These are phyloP conservation scores for Fusarium sublunatum DNA, from an alignment of 2,329 filamentous ascomycete species.

Conservation along the genomic window DNA sequence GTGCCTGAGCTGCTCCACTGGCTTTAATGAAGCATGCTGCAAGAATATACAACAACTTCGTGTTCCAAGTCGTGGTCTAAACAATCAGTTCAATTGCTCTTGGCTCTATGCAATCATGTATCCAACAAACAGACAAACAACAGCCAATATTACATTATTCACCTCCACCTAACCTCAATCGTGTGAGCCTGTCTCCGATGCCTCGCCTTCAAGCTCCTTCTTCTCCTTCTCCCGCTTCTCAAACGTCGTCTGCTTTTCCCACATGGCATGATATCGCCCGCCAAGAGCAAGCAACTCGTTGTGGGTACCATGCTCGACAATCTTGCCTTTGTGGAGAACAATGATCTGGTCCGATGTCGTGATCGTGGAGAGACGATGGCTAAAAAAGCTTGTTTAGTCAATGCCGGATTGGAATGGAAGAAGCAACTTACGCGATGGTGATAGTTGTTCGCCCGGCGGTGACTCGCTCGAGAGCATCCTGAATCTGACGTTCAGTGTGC, in stretches of 20 bases:
- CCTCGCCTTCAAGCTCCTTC: constrained; percentile 44
- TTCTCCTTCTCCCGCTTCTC: constrained; percentile 52
- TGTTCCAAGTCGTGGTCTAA: background rate
- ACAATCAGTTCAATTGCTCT: background rate
- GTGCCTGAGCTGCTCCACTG: too few relatives aligned
- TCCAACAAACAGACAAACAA: background rate
- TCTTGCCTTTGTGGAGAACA: constrained; percentile 63
- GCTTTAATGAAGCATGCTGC: too few relatives aligned
- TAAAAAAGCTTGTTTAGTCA: constrained; percentile 37
- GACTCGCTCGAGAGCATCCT: constrained; percentile 62
- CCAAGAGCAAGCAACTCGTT: constrained; percentile 56
- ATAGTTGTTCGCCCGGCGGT: constrained; percentile 63
- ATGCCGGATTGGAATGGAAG: rapidly evolving
- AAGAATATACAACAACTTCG: background rate
- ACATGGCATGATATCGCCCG: constrained; percentile 64
- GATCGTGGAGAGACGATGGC: constrained; percentile 68
- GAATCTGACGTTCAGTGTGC: constrained; percentile 68
- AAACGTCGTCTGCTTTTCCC: constrained; percentile 61
- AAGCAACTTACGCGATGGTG: constrained; percentile 58
- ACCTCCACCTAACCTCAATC: background rate
- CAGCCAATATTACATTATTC: constrained; percentile 2
- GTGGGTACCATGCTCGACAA: constrained; percentile 64
- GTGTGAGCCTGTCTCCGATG: constrained; percentile 21
- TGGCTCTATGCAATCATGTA: background rate
- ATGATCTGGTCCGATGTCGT: constrained; percentile 65